Evolutionary conservation across 1,284 basidiomycete genomes (phyloP), one percentile per base, ranked within the genome.

Genomic region (Microbotryum silenes-acaulis): DNA sequence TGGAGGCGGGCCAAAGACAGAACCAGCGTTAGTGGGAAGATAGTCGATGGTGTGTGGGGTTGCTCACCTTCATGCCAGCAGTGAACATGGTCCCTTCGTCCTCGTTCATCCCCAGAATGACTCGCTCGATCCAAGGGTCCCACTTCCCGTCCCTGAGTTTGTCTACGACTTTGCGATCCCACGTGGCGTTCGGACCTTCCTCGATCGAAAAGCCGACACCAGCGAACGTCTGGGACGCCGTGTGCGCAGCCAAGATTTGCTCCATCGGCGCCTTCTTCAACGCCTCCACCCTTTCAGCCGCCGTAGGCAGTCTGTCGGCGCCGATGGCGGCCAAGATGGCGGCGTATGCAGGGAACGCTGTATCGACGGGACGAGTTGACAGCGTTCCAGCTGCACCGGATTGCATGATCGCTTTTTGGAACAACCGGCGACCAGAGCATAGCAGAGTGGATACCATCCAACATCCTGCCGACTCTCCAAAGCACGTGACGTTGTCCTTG

Each of bases 391-490:
- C 59, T 0, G 65, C 67, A 4, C 65, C 67, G 21, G 55, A 59
- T 59, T 64, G 59, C 21, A 66, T 55, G 45, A 68, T 66, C 2
- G 65, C 67, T 14, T 55, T 52, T 21, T 53, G 42, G 54, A 68
- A 68, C 5, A 68, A 54, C 37, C 18, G 21, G 29, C 57, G 60
- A 14, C 67, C 62, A n/a, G 45, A 45, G 12, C 62, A 60, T 44
- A 68, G 59, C 29, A 68, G 51, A 44, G 58, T 56, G 6, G 65
- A 58, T 54, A 68, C 51, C 25, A 68, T 23, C 54, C 62, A 64
- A 2, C 60, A 62, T 31, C 67, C 67, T 14, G 67, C 67, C 4
- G 53, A 57, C 44, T 68, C 62, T 1, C 67, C 67, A 14, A 68
- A 66, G 4, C 45, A 58, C 3, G 67, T 68, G 1, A 68, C 67